A percentile compares a stretch with the other conserved stretches of the same genome.
Conservation (phyloP, 163 green algal species). For the Trebouxia gelatinosa region DNA sequence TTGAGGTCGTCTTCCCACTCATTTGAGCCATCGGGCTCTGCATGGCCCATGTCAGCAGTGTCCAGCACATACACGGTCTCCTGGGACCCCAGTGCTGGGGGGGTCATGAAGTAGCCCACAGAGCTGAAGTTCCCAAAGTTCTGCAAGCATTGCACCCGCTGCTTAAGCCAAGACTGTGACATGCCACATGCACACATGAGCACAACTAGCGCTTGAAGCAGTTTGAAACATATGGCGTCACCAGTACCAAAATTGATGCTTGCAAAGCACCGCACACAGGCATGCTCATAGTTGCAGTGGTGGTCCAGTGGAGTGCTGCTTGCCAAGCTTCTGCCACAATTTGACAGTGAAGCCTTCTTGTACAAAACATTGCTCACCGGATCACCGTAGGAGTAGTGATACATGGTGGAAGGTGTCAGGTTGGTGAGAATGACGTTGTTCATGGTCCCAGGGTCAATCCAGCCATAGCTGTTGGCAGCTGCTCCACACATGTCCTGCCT, state of each 20-base stretch:
- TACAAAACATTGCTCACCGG: neutral
- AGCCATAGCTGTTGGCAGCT: conserved; percentile 30
- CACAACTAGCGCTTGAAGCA: neutral
- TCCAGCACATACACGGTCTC: neutral
- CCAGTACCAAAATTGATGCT: neutral
- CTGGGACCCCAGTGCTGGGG: neutral
- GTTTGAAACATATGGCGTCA: neutral
- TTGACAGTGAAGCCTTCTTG: neutral
- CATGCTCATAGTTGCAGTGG: neutral
- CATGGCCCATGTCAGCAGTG: conserved; percentile 1
- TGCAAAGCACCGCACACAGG: neutral
- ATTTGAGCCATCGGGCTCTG: conserved; percentile 16
- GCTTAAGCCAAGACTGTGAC: too few species aligned
- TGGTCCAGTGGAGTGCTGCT: too few species aligned
- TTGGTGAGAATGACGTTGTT: conserved; percentile 28
- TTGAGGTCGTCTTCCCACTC: conserved; percentile 27
- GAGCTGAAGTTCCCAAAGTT: conserved; percentile 18
- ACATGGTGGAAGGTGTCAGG: conserved; percentile 25
- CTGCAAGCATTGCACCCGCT: neutral
- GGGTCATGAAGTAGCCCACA: neutral
- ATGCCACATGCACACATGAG: neutral
- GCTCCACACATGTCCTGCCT: conserved; percentile 30
- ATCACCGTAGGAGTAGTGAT: conserved; percentile 39
- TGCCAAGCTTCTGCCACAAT: too few species aligned
- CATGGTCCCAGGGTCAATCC: conserved; percentile 24